Evolutionary conservation across 352 stramenopile species (phyloP).

Genomic region (Globisporangium paddicum): DNA sequence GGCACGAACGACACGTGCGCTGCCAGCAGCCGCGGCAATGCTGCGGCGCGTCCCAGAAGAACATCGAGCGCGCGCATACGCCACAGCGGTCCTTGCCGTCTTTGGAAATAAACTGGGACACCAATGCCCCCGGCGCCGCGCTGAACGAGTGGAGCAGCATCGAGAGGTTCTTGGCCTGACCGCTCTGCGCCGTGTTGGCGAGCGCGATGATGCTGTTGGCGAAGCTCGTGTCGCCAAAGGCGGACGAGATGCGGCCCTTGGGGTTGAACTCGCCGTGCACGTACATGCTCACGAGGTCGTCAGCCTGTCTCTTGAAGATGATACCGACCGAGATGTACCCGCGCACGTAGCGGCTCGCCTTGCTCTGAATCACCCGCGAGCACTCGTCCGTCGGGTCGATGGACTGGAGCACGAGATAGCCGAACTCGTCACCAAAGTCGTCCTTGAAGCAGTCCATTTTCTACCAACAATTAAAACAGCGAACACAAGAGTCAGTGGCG

Average conservation of each 20-base stretch:
- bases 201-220: conserved; percentile 55
- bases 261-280: conserved; percentile 62
- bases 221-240: conserved; percentile 53
- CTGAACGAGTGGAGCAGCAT: conserved; percentile 36
- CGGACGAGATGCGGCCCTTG: conserved; percentile 41
- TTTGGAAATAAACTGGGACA: conserved; percentile 7
- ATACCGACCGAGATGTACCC: conserved; percentile 60
- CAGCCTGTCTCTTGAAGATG: conserved; percentile 52
- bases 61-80: conserved; percentile 49
- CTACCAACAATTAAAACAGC: conserved; percentile 11
- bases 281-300: conserved; percentile 65
- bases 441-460: conserved; percentile 64
- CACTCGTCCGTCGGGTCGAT: conserved; percentile 43
- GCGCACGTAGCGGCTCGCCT: conserved; percentile 37
- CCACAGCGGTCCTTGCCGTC: conserved; percentile 34
- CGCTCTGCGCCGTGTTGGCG: conserved; percentile 54
- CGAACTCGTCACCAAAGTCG: conserved; percentile 59
- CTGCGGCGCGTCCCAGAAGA: conserved; percentile 59
- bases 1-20: conserved; percentile 56
- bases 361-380: conserved; percentile 2
- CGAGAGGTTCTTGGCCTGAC: conserved; percentile 74
- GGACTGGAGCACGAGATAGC: conserved; percentile 65
- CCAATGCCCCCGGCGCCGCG: neutral
- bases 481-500: conserved; percentile 1
- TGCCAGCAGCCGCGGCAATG: conserved; percentile 66